These are phyloP conservation scores for Gracilaria vermiculophylla DNA, from an alignment of 23 red algal genomes.

Conservation along the genomic window DNA sequence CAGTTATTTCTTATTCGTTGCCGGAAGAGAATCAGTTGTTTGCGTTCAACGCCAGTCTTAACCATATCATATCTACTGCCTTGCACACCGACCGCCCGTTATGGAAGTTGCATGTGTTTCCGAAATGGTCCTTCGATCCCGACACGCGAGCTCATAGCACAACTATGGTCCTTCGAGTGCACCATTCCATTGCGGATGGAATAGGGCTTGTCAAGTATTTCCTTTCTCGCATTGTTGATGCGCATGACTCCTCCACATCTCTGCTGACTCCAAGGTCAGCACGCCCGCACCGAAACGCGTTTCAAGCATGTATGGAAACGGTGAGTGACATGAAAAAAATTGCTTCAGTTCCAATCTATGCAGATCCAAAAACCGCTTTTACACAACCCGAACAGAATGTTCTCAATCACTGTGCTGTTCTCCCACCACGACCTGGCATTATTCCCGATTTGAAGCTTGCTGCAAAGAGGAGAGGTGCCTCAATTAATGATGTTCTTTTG, in stretches of 20 bases:
- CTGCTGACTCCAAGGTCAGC: not conserved
- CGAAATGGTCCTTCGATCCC: conserved; percentile 1
- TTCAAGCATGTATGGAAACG: not conserved
- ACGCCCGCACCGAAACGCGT: not conserved
- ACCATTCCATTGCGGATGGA: conserved; percentile 52
- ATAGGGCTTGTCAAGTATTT: conserved; percentile 60
- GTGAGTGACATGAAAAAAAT: not conserved
- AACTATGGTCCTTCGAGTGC: conserved; percentile 43
- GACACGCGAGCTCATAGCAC: not conserved
- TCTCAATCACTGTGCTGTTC: not conserved
- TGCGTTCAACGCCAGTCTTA: conserved; percentile 5
- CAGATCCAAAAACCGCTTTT: not conserved
- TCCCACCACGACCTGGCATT: not conserved
- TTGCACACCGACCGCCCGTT: conserved; percentile 6
- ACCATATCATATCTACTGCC: conserved; percentile 34
- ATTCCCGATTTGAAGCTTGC: conserved; percentile 13
- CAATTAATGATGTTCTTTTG: conserved; percentile 52
- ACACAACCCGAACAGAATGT: not conserved
- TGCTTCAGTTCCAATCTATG: not conserved
- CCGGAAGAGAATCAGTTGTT: conserved; percentile 6
- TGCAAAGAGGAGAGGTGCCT: not conserved
- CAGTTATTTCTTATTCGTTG: not conserved
- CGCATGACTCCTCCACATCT: not conserved
- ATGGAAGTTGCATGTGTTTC: conserved; percentile 40
- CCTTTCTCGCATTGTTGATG: conserved; percentile 25